Base-by-base conservation (phyloP, 2,329 filamentous ascomycete genomes). In the Mycogone perniciosa region DNA sequence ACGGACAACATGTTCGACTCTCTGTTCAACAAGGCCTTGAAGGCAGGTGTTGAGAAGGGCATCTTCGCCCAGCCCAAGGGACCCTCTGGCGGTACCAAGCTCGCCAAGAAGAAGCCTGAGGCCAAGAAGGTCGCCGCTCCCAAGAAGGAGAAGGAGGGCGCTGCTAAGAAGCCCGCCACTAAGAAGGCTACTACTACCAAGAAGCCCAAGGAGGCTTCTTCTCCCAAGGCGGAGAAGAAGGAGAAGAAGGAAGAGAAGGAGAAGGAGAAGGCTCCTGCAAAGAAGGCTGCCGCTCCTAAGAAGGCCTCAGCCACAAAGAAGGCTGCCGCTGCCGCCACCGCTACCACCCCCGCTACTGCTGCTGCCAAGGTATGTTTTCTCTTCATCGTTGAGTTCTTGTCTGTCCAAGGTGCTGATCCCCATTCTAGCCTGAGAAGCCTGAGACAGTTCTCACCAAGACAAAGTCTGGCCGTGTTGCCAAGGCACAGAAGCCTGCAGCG, bases 51-150 rank as follows among this genome's bases (percentile, higher is more conserved):
- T 62, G 88, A 95, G 64, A 90, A 86, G 78, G 88, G 88, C 56
- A 79, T 88, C 63, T 96, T 96, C 67, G 80, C 84, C 65, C 89
- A 92, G 70, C 91, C 90, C 65, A 96, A 96, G 83, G 90, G 89
- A 63, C 79, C 89, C 54, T 96, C 90, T 57, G 90, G 90, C 54
- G 87, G 89, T 60, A 89, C 93, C 72, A 96, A 96, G 85, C 85
- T 96, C 54, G 86, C 86, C 54, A 92, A 92, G 84, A 90, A 89
- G 77, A 70, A 76, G 59, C 62, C 64, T 26, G 67, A 70, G 59
- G 60, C 67, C 47, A 72, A 72, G 67, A 68, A 68, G 63, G 58
- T 62, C 42, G 64, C 57, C 38, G 62, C 60, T 39, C 54, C 62
- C 44, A 63, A 64, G 60, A 64, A 64, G 58, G 64, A 66, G 59